Base-by-base conservation (phyloP, 2,329 filamentous ascomycete genomes). In the Fusarium goolgardi region DNA sequence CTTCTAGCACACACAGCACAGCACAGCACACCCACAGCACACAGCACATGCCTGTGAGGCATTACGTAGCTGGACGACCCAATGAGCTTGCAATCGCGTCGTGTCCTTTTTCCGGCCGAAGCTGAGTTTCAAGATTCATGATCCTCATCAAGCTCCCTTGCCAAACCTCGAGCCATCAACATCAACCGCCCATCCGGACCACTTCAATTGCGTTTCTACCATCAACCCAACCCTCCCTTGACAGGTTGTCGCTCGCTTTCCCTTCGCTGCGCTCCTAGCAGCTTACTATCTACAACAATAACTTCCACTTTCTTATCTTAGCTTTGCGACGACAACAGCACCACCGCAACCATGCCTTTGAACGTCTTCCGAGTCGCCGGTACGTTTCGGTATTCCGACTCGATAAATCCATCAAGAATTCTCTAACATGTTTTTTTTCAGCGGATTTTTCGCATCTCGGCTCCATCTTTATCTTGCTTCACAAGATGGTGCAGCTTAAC, bases 371-470 rank as follows among this genome's bases (percentile, higher is more conserved):
- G 86, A 75, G 76, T 89, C 74, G 77, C 84, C 66, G 86, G 86
- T 87, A 78, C 56, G 82, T 75, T 68, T 47, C 50, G 44, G 56
- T 34, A 21, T 43, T 27, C 25, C 43, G n/a, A 43, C 5, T 27
- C 40, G 40, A 55, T 2, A 10, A 32, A 3, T 37, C 21, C 12
- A 45, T 39, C 49, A 43, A 29, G 23, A 23, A 29, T 37, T 40
- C 43, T 31, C 59, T 75, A 62, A 75, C 66, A 40, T 69, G 69
- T 12, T 34, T 9, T 37, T 51, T 67, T 59, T 72, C 72, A 97
- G 94, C 90, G 83, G 96, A 99, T 85, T 88, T 99, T 78, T 97
- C 94, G 84, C 96, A 99, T 85, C 83, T 99, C 75, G 85, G 91
- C 69, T 98, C 95, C 55, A 97, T 99, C 78, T 85, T 97, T 75